Percentiles rank a stretch among this genome's conserved stretches.
These are phyloP conservation scores for Furcasterigmium furcatum DNA, from an alignment of 2,329 filamentous ascomycete genomes.

Conservation along the genomic window DNA sequence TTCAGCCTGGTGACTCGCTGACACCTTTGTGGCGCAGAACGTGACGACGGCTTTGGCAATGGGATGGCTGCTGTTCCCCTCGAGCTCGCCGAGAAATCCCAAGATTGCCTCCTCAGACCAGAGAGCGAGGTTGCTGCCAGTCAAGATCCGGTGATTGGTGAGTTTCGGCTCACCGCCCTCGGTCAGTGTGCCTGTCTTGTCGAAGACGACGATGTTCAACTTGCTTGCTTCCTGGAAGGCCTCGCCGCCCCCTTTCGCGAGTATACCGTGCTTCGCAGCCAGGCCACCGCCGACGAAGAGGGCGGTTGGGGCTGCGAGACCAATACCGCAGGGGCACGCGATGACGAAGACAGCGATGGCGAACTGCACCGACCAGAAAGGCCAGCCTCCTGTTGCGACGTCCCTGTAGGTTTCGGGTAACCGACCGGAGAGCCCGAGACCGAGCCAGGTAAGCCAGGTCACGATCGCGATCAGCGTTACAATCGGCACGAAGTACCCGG, in stretches of 20 bases:
- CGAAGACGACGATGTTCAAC: slow-evolving; percentile 77
- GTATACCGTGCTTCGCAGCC: slow-evolving; percentile 74
- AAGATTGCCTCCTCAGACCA: no score
- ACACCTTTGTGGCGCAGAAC: slow-evolving; percentile 47
- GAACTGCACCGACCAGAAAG: slow-evolving; percentile 74
- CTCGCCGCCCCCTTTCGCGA: slow-evolving; percentile 81
- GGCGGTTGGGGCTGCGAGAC: slow-evolving; percentile 80
- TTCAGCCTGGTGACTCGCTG: slow-evolving; percentile 26
- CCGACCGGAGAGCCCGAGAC: slow-evolving; percentile 54
- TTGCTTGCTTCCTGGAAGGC: slow-evolving; percentile 82
- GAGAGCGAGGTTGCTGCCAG: slow-evolving; percentile 35
- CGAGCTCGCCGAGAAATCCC: slow-evolving; percentile 56
- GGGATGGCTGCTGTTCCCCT: slow-evolving; percentile 72
- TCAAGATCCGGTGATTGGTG: slow-evolving; percentile 47
- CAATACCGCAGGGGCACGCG: slow-evolving; percentile 80
- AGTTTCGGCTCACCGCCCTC: slow-evolving; percentile 69
- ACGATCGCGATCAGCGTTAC: slow-evolving; percentile 66
- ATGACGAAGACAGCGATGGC: slow-evolving; percentile 86
- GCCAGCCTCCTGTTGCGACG: slow-evolving; percentile 61
- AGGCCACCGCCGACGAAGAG: slow-evolving; percentile 80
- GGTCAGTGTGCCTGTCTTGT: slow-evolving; percentile 85
- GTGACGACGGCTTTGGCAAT: slow-evolving; percentile 67
- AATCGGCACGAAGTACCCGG: slow-evolving; percentile 73
- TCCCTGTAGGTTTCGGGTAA: slow-evolving; percentile 57
- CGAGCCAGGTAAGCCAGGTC: slow-evolving; percentile 72